phyloP scores from a whole-genome alignment of 2,329 filamentous ascomycete genomes.

The Tolypocladium guangdongense region DNA sequence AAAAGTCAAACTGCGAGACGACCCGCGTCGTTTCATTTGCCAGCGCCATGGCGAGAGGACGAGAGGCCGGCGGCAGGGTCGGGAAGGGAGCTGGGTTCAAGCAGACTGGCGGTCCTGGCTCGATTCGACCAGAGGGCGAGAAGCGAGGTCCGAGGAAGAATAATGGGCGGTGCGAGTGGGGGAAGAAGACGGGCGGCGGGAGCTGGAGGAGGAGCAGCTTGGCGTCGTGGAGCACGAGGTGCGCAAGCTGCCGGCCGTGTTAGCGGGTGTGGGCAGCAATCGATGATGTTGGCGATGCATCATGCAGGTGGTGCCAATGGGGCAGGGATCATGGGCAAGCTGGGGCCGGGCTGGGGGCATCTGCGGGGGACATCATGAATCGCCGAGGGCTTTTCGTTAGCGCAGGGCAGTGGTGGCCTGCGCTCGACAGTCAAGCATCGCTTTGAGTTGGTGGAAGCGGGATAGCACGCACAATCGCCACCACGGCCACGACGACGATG shows the following conservation, averaged over 20 bases:
- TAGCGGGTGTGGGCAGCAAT: slow-evolving; percentile 4
- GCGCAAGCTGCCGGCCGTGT: slow-evolving; percentile 30
- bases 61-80: slow-evolving; percentile 40
- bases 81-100: slow-evolving; percentile 43
- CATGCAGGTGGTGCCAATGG: slow-evolving; percentile 3
- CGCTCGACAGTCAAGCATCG: no score
- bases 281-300: not conserved
- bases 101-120: slow-evolving; percentile 36
- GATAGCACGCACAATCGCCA: not conserved
- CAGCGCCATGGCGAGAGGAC: slow-evolving; percentile 49
- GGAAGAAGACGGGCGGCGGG: slow-evolving; percentile 10
- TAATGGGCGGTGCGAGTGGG: slow-evolving; percentile 10
- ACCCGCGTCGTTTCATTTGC: slow-evolving; percentile 66
- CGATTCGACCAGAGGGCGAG: slow-evolving; percentile 20
- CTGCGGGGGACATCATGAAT: slow-evolving; percentile 1
- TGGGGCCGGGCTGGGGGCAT: not conserved
- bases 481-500: not conserved
- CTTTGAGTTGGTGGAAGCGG: not conserved
- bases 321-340: slow-evolving; percentile 1
- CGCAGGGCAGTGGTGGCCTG: not conserved
- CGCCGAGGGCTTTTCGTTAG: not conserved
- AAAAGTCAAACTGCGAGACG: slow-evolving; percentile 77
- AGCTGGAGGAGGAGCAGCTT: slow-evolving; percentile 25
- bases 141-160: slow-evolving; percentile 19
- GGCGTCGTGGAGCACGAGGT: slow-evolving; percentile 40